Percentiles rank a stretch among this genome's conserved stretches.
Evolutionary conservation across 306 rosid genomes (phyloP).

Genomic region (Luffa aegyptiaca): DNA sequence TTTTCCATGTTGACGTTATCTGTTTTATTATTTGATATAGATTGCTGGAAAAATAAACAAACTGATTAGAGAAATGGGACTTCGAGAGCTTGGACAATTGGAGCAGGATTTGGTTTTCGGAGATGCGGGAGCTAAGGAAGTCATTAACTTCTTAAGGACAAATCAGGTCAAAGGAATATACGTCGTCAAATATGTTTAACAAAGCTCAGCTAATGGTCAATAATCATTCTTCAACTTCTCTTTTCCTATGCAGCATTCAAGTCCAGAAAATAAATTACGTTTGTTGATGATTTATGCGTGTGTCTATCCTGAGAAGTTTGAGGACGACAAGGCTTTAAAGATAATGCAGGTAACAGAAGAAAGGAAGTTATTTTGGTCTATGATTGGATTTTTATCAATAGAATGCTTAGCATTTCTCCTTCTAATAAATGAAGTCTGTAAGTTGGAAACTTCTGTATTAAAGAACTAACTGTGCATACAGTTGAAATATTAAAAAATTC

Average conservation of each 20-base stretch:
- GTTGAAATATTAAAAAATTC: not conserved
- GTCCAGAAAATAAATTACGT: conserved; percentile 79
- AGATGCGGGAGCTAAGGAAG: conserved; percentile 91
- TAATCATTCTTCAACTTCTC: not conserved
- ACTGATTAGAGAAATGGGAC: conserved; percentile 56
- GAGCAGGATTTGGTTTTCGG: conserved; percentile 99
- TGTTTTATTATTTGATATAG: conserved; percentile 36
- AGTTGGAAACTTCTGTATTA: not conserved
- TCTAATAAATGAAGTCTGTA: not conserved
- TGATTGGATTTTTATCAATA: not conserved
- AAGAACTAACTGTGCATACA: not conserved
- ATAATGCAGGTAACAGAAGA: conserved; percentile 70
- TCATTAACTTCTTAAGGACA: conserved; percentile 63
- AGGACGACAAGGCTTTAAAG: conserved; percentile 79
- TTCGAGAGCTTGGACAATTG: conserved; percentile 81
- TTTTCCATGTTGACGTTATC: conserved; percentile 16
- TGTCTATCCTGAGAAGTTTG: conserved; percentile 86
- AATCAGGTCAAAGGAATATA: conserved; percentile 48
- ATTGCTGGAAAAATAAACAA: conserved; percentile 82
- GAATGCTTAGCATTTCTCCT: not conserved
- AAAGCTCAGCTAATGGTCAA: not conserved
- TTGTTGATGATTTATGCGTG: conserved; percentile 81
- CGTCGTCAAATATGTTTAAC: not conserved
- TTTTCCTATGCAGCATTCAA: conserved; percentile 38
- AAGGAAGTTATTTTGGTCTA: not conserved